Evolutionary conservation across 352 stramenopile species (phyloP).

Genomic region (Phytophthora constricta): DNA sequence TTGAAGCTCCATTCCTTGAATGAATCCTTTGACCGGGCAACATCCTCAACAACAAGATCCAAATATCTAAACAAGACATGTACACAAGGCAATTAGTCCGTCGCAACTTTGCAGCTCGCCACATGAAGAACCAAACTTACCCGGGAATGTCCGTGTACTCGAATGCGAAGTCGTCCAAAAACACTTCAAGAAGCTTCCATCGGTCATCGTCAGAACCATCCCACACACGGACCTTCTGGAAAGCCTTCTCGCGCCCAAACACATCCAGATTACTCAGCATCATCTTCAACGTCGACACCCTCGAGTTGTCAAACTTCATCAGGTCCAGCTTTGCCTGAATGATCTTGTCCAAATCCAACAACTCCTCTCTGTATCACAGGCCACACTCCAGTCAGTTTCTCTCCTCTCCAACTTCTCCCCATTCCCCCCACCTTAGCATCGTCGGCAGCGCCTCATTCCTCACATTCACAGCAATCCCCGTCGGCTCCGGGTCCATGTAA

Average conservation of each 20-base stretch:
- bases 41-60: slow-evolving; percentile 53
- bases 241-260: slow-evolving; percentile 34
- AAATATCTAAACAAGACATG: slow-evolving; percentile 20
- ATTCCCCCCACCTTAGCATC: slow-evolving; percentile 8
- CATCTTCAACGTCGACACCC: neutral
- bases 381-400: neutral
- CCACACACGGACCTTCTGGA: slow-evolving; percentile 28
- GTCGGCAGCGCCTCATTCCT: slow-evolving; percentile 37
- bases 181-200: slow-evolving; percentile 39
- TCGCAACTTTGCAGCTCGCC: neutral
- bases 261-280: slow-evolving; percentile 29
- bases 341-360: slow-evolving; percentile 27
- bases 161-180: slow-evolving; percentile 48
- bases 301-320: slow-evolving; percentile 12
- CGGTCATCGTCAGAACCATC: slow-evolving; percentile 21
- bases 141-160: slow-evolving; percentile 47
- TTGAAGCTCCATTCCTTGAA: slow-evolving; percentile 36
- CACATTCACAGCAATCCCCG: slow-evolving; percentile 15
- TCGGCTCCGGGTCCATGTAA: slow-evolving; percentile 33
- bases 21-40: slow-evolving; percentile 21
- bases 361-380: slow-evolving; percentile 9
- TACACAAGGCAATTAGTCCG: neutral
- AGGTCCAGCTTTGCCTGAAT: slow-evolving; percentile 27
- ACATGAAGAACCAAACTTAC: slow-evolving; percentile 30
- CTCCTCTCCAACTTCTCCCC: neutral